phyloP scores from a whole-genome alignment of 1,284 basidiomycete species.

The Stereum hirsutum region DNA sequence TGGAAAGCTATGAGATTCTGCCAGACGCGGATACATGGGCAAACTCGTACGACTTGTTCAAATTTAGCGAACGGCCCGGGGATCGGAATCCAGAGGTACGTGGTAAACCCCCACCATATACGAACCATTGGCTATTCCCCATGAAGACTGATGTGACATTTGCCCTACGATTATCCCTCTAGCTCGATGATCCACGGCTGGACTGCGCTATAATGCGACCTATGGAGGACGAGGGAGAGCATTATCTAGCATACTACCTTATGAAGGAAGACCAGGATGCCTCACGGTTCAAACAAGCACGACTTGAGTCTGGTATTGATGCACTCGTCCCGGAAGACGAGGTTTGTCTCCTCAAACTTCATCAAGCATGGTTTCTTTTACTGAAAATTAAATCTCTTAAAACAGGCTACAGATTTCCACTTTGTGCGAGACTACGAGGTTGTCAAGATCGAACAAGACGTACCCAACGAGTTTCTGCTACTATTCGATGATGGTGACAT shows the following conservation, averaged over 20 bases:
- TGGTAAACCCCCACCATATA: constrained; percentile 4
- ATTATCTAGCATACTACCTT: constrained; percentile 85
- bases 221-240: constrained; percentile 79
- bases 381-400: no score
- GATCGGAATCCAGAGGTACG: constrained; percentile 58
- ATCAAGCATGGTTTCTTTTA: neutral
- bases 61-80: constrained; percentile 84
- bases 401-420: constrained; percentile 57
- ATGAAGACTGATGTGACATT: no score
- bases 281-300: constrained; percentile 43
- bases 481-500: constrained; percentile 59
- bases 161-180: constrained; percentile 5
- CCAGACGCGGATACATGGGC: constrained; percentile 86
- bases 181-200: constrained; percentile 69
- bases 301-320: constrained; percentile 15
- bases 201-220: constrained; percentile 83
- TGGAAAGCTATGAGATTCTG: constrained; percentile 80
- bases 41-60: constrained; percentile 83
- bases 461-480: constrained; percentile 77
- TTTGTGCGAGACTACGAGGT: constrained; percentile 79
- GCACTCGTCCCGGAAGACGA: constrained; percentile 34
- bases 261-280: constrained; percentile 72
- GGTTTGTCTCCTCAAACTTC: constrained; percentile 19
- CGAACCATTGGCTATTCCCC: no score
- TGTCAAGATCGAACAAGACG: constrained; percentile 74